A percentile compares a stretch with the other conserved stretches of the same genome.
These are phyloP conservation scores for Trichophyton verrucosum DNA, from an alignment of 2,329 filamentous ascomycete genomes.

Conservation along the genomic window DNA sequence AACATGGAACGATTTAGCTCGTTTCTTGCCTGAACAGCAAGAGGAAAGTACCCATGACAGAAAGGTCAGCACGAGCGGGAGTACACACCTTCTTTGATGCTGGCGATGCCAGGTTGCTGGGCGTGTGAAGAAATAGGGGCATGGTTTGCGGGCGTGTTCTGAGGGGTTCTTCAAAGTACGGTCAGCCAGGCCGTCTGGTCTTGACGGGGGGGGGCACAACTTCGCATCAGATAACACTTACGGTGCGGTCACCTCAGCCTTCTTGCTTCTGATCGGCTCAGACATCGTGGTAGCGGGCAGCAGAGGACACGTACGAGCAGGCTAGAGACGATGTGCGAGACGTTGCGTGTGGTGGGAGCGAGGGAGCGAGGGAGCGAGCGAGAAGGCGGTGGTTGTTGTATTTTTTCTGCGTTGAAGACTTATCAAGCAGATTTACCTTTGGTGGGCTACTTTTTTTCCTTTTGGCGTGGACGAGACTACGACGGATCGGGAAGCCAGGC, in stretches of 20 bases:
- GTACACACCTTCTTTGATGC: slow-evolving; percentile 87
- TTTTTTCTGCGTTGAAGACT: slow-evolving; percentile 23
- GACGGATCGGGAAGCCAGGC: neutral
- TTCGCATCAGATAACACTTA: slow-evolving; percentile 34
- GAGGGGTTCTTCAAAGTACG: slow-evolving; percentile 61
- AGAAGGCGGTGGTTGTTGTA: slow-evolving; percentile 20
- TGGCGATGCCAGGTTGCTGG: slow-evolving; percentile 83
- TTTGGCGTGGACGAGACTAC: neutral
- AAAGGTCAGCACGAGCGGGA: neutral
- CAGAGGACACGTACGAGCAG: slow-evolving; percentile 6
- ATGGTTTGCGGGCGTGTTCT: slow-evolving; percentile 92
- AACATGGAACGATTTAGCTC: neutral
- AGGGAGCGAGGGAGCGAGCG: slow-evolving; percentile 19
- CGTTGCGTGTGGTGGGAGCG: slow-evolving; percentile 16
- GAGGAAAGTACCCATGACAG: neutral
- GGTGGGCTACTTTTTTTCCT: neutral
- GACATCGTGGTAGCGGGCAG: slow-evolving; percentile 41
- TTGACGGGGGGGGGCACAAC: slow-evolving; percentile 12
- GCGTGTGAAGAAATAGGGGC: slow-evolving; percentile 96
- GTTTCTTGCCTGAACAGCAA: neutral
- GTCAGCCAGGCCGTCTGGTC: slow-evolving; percentile 16
- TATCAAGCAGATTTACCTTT: slow-evolving; percentile 14
- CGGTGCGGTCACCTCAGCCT: slow-evolving; percentile 51
- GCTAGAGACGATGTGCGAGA: slow-evolving; percentile 7
- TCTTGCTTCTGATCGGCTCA: slow-evolving; percentile 57